Evolutionary conservation across 345 rosid species (phyloP), one percentile per base, ranked within the genome.

Genomic region (Rhizophora apiculata): DNA sequence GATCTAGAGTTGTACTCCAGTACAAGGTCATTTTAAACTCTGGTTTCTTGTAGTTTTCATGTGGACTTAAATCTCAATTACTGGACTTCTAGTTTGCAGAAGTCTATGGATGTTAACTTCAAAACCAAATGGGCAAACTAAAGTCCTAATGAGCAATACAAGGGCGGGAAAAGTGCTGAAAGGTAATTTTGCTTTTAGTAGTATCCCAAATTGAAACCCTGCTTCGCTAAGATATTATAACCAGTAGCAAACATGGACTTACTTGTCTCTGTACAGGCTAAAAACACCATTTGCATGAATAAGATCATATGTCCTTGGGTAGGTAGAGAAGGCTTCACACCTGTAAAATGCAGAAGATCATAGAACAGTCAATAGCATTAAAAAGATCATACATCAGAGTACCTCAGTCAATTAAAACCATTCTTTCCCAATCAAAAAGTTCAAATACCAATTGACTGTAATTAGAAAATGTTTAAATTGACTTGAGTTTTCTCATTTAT

Each of bases 281-380:
- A 76, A 76, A 16, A 76, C 58, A 32, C 65, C 76, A 72, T 76
- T 71, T 61, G 80, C 80, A 52, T 76, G 80, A 57, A 76, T 76
- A 32, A 76, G 80, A 52, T 76, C 80, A 52, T 76, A 76, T 6
- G 80, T 76, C 61, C 80, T 76, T 31, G 80, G 80, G 36, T 76
- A 76, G 9, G 80, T 71, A 37, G 80, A 76, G 72, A 76, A 76
- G 30, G 66, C 80, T 68, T 76, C 80, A 59, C 80, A 76, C 80
- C 80, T 76, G 21, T 66, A 19, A 43, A 57, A 39, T 54, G 19
- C 29, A 51, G 51, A 30, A 64, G 39, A 64, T 62, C 7, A 43
- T 3, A 43, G 49, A 43, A 43, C 49, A 43, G 19, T 43, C 49
- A 13, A 43, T 43, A 43, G 18, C 18, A 39, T 39, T 39, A 39